Evolutionary conservation across 164 flowering plant species (phyloP).

Genomic region (Aristolochia fimbriata): DNA sequence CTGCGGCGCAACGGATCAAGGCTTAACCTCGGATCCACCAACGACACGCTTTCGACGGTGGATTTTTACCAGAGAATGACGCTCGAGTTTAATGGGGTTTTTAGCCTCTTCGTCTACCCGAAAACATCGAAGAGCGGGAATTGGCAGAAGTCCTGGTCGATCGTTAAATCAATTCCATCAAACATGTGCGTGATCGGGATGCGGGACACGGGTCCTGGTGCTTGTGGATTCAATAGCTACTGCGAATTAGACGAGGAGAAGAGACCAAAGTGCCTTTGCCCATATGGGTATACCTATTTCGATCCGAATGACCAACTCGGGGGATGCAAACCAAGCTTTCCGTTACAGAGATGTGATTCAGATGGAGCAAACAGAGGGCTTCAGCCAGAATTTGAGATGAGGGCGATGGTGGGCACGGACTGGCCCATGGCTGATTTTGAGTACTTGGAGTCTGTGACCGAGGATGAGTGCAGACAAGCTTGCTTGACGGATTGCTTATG

Average conservation of each 20-base stretch:
- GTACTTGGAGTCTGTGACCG: constrained; percentile 2
- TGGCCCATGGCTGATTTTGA: constrained; percentile 40
- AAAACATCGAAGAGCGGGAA: constrained; percentile 4
- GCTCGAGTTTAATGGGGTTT: constrained; percentile 40
- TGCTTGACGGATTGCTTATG: constrained; percentile 52
- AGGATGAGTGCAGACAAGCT: constrained; percentile 26
- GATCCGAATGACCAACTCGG: constrained; percentile 28
- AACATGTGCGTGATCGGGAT: constrained; percentile 10
- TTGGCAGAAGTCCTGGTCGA: constrained; percentile 11
- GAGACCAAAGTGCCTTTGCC: constrained; percentile 27
- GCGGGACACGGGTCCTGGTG: constrained; percentile 7
- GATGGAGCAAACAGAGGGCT: neutral
- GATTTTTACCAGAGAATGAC: constrained; percentile 30
- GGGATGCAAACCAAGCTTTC: constrained; percentile 35
- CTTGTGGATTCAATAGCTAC: constrained; percentile 34
- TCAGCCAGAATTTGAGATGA: neutral
- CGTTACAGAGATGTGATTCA: constrained; percentile 19
- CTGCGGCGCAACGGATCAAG: neutral
- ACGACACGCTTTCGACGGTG: neutral
- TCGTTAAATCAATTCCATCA: constrained; percentile 3
- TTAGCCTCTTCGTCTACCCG: constrained; percentile 23
- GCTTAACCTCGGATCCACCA: neutral
- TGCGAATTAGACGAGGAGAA: constrained; percentile 16
- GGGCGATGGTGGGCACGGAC: constrained; percentile 14
- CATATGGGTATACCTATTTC: constrained; percentile 18